Evolutionary conservation across 2,329 filamentous ascomycete species (phyloP).

Genomic region (Exophiala calicioides): DNA sequence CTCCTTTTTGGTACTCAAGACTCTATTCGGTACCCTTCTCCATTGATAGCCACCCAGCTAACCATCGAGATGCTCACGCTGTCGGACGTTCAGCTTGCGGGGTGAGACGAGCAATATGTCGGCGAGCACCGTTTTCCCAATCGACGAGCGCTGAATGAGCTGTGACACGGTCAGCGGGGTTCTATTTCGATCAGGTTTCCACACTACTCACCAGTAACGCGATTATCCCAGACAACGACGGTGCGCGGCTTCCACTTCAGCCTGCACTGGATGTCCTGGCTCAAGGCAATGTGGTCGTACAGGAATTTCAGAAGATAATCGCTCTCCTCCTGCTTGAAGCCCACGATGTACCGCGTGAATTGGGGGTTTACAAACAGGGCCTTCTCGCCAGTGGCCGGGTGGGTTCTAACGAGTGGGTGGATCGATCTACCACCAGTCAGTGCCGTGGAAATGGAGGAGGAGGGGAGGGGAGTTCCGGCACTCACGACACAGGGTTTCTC

Average conservation of each 20-base stretch:
- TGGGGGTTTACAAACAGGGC: conserved; percentile 52
- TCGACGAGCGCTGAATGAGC: conserved; percentile 54
- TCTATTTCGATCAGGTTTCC: conserved; percentile 26
- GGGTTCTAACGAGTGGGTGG: conserved; percentile 50
- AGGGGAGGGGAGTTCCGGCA: background rate
- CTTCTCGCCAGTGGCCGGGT: conserved; percentile 52
- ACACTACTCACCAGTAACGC: conserved; percentile 18
- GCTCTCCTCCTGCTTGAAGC: conserved; percentile 51
- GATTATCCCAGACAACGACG: conserved; percentile 41
- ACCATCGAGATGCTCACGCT: conserved; percentile 35
- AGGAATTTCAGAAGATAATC: conserved; percentile 51
- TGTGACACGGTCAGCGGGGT: conserved; percentile 38
- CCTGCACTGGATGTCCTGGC: conserved; percentile 51
- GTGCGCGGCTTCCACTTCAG: conserved; percentile 52
- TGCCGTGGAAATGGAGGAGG: background rate
- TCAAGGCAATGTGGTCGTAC: conserved; percentile 49
- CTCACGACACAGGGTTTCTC: conserved; percentile 44
- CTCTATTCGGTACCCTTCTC: too few species aligned
- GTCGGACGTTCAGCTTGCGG: conserved; percentile 53
- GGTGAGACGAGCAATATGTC: conserved; percentile 55
- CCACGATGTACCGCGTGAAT: conserved; percentile 51
- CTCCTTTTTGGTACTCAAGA: too few species aligned
- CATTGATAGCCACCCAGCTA: too few species aligned
- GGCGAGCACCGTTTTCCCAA: conserved; percentile 54
- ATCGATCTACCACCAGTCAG: conserved; percentile 27